Percentiles rank a stretch among this genome's conserved stretches.
Evolutionary conservation across 345 rosid species (phyloP).

Genomic region (Camelina laxa): DNA sequence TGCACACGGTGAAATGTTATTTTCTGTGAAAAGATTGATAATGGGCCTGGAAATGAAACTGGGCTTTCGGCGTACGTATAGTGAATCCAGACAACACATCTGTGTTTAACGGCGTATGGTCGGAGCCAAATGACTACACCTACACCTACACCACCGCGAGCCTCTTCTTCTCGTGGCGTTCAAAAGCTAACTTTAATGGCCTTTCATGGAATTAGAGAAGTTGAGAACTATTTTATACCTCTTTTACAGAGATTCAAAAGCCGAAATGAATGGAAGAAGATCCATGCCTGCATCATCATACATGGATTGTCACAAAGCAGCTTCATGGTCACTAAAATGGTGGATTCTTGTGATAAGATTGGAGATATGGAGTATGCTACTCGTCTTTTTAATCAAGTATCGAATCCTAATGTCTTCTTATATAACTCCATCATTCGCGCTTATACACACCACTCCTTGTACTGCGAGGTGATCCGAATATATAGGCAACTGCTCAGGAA

Average conservation of each 20-base stretch:
- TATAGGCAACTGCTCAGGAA: conserved; percentile 49
- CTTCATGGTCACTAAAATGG: conserved; percentile 59
- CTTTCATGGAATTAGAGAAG: conserved; percentile 41
- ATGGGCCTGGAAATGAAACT: not conserved
- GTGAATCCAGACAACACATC: not conserved
- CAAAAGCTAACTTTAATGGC: conserved; percentile 27
- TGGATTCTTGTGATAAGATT: conserved; percentile 49
- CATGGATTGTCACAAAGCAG: conserved; percentile 58
- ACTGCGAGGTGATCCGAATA: conserved; percentile 34
- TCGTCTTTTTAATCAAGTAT: conserved; percentile 51
- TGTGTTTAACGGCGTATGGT: not conserved
- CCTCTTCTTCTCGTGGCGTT: conserved; percentile 1
- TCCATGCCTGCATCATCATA: conserved; percentile 49
- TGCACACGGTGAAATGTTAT: not conserved
- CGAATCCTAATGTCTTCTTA: conserved; percentile 54
- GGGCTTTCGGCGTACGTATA: not conserved
- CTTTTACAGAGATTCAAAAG: conserved; percentile 46
- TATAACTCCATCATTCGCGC: conserved; percentile 63
- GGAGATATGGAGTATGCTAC: conserved; percentile 53
- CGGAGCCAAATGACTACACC: conserved; percentile 4
- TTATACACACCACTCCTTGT: conserved; percentile 48
- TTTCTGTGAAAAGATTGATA: not conserved
- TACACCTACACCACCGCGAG: not conserved
- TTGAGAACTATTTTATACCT: conserved; percentile 54
- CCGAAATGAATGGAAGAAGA: conserved; percentile 48